Evolutionary conservation across 2,329 filamentous ascomycete species (phyloP).

Genomic region (Mycosphaerella arachidis): DNA sequence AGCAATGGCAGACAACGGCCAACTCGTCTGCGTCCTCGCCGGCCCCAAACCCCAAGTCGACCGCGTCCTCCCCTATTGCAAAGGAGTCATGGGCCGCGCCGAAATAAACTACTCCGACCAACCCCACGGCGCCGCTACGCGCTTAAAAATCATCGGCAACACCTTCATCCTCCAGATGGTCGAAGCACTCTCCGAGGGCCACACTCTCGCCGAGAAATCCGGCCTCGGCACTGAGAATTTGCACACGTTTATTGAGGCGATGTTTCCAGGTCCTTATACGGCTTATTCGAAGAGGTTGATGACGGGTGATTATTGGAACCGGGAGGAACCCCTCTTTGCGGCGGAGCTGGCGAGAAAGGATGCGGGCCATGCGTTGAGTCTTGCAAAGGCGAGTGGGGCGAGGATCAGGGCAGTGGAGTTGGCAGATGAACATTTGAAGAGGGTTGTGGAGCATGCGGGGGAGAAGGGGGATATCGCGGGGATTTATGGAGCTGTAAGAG

Average conservation of each 20-base stretch:
- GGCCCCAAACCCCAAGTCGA: slow-evolving; percentile 58
- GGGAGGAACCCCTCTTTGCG: slow-evolving; percentile 73
- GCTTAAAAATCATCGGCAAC: slow-evolving; percentile 80
- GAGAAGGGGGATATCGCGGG: slow-evolving; percentile 72
- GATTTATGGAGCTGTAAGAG: slow-evolving; percentile 74
- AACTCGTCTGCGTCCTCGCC: slow-evolving; percentile 68
- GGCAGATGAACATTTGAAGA: slow-evolving; percentile 63
- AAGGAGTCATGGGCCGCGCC: slow-evolving; percentile 64
- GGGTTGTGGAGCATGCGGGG: slow-evolving; percentile 65
- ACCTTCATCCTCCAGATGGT: slow-evolving; percentile 81
- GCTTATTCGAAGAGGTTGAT: slow-evolving; percentile 73
- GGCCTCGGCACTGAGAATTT: slow-evolving; percentile 68
- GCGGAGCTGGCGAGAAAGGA: slow-evolving; percentile 83
- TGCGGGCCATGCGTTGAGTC: slow-evolving; percentile 63
- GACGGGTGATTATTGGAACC: slow-evolving; percentile 69
- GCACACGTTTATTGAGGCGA: slow-evolving; percentile 64
- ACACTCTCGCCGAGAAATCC: slow-evolving; percentile 73
- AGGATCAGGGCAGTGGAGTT: slow-evolving; percentile 62
- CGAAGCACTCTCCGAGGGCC: slow-evolving; percentile 71
- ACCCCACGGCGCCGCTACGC: slow-evolving; percentile 63
- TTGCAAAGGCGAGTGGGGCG: slow-evolving; percentile 61
- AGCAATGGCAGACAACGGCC: slow-evolving; percentile 64
- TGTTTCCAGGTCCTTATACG: slow-evolving; percentile 72
- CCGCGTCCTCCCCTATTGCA: slow-evolving; percentile 64
- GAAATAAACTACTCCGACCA: slow-evolving; percentile 68